Evolutionary conservation across 2,329 filamentous ascomycete species (phyloP), one percentile per base, ranked within the genome.

Genomic region (Microdochium trichocladiopsis): DNA sequence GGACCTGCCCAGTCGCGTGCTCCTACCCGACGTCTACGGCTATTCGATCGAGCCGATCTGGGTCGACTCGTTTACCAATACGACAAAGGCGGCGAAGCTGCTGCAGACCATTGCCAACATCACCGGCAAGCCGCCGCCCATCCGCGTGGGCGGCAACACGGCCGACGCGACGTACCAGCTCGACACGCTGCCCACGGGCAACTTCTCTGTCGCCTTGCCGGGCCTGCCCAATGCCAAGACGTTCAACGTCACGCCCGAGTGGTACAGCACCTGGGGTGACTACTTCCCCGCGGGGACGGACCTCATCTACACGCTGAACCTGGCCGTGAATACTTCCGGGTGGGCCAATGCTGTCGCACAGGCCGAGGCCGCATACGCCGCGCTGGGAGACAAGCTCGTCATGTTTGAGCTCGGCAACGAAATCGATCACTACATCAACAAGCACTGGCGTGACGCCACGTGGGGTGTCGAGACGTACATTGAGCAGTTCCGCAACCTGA

Each of bases 381-480:
- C 59, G 14, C 59, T 67, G 1, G 65, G 64, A 16, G 50, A 53
- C 18, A 60, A 58, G 41, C 61, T 69, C n/a, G 54, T 53, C 4
- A 53, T 62, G 51, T 60, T 69, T 49, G 66, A 69, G 60, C 59
- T 68, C 16, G 67, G 67, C 43, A 69, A 69, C 58, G 67, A 69
- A 55, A 61, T 69, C 49, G 67, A 69, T 56, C 66, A 69, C 47
- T 69, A 62, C 58, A 66, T 66, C 50, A 59, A 61, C 55, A 65
- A 69, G 56, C 57, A 55, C 21, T 69, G 66, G 67, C 62, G 67
- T 16, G 59, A 59, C 53, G 50, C 53, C 4, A 50, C 51, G 18
- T 68, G 66, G 66, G 61, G 54, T 36, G 63, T 68, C 12, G 51
- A 49, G 8, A 50, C 56, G n/a, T 69, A 69, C 53, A 56, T 64